Percentiles rank a stretch among this genome's conserved stretches.
phyloP scores from a whole-genome alignment of 768 basidiomycete genomes.

The Suillus lakei region DNA sequence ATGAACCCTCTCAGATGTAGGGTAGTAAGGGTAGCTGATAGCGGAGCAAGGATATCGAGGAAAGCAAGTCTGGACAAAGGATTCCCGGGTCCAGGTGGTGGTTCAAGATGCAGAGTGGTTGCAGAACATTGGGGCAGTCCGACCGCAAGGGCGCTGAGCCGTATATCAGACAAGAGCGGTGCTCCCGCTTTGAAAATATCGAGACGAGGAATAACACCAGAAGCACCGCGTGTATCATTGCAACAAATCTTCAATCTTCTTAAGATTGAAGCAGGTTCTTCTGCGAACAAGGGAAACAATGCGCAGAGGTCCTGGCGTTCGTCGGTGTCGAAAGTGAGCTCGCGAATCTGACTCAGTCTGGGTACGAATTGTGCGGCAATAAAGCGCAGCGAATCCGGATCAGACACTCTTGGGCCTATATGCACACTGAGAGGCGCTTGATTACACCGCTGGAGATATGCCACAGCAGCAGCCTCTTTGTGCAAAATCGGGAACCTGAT shows the following conservation, averaged over 20 bases:
- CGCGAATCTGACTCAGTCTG: slow-evolving; percentile 36
- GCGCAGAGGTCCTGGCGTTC: slow-evolving; percentile 34
- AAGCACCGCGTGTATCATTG: slow-evolving; percentile 24
- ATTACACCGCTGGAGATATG: slow-evolving; percentile 37
- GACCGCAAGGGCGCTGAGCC: slow-evolving; percentile 38
- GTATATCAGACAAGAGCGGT: slow-evolving; percentile 34
- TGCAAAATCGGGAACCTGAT: slow-evolving; percentile 38
- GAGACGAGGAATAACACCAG: slow-evolving; percentile 33
- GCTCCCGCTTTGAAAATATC: slow-evolving; percentile 38
- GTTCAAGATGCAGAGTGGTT: slow-evolving; percentile 41
- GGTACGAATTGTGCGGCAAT: slow-evolving; percentile 32
- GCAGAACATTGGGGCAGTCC: slow-evolving; percentile 32
- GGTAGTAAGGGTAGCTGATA: slow-evolving; percentile 30
- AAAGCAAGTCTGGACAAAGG: slow-evolving; percentile 33
- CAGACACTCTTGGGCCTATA: slow-evolving; percentile 32
- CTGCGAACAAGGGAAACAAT: slow-evolving; percentile 27
- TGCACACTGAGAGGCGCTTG: slow-evolving; percentile 38
- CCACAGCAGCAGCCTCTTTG: slow-evolving; percentile 29
- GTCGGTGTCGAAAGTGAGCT: slow-evolving; percentile 35
- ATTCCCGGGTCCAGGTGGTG: slow-evolving; percentile 31
- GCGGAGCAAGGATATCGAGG: slow-evolving; percentile 34
- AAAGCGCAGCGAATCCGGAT: slow-evolving; percentile 28
- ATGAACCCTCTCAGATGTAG: slow-evolving; percentile 38
- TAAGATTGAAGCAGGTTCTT: slow-evolving; percentile 30
- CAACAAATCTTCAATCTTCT: slow-evolving; percentile 35